A percentile compares a stretch with the other conserved stretches of the same genome.
These are phyloP conservation scores for Xanthoconium separans DNA, from an alignment of 1,284 basidiomycete species.

Conservation along the genomic window DNA sequence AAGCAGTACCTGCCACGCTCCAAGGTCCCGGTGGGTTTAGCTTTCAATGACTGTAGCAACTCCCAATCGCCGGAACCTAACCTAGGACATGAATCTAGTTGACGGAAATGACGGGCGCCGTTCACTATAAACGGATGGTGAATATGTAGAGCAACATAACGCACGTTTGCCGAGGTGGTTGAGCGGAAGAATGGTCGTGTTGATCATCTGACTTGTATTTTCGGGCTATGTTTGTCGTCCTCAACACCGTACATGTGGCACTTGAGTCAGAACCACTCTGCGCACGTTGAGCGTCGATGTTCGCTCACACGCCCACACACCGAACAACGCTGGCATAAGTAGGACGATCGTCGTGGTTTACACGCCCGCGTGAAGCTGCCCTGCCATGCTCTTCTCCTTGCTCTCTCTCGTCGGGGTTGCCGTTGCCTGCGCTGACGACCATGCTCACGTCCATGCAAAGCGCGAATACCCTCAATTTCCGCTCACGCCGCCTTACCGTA, in stretches of 20 bases:
- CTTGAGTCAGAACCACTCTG: not conserved
- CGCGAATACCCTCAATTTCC: conserved; percentile 44
- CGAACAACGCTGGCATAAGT: not conserved
- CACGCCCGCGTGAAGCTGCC: not conserved
- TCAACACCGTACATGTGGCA: not conserved
- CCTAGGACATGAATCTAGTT: not conserved
- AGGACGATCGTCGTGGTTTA: not conserved
- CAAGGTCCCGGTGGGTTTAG: not conserved
- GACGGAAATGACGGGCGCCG: not conserved
- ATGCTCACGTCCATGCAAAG: conserved; percentile 37
- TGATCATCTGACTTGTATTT: not conserved
- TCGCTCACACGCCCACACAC: not conserved
- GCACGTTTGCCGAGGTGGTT: conserved; percentile 7
- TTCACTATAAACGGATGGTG: not conserved
- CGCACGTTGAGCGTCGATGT: not conserved
- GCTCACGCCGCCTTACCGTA: conserved; percentile 55
- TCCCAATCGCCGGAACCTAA: not conserved
- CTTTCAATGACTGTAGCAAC: not conserved
- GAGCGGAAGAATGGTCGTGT: not conserved
- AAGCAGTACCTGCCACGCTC: not conserved
- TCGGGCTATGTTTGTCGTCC: not conserved
- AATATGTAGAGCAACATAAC: not conserved
- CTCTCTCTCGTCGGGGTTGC: conserved; percentile 20
- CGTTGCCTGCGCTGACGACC: conserved; percentile 24
- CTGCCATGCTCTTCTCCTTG: conserved; percentile 18